A percentile compares a stretch with the other conserved stretches of the same genome.
These are phyloP conservation scores for Trypanosoma boissoni DNA, from an alignment of 208 protist genomes.

Conservation along the genomic window DNA sequence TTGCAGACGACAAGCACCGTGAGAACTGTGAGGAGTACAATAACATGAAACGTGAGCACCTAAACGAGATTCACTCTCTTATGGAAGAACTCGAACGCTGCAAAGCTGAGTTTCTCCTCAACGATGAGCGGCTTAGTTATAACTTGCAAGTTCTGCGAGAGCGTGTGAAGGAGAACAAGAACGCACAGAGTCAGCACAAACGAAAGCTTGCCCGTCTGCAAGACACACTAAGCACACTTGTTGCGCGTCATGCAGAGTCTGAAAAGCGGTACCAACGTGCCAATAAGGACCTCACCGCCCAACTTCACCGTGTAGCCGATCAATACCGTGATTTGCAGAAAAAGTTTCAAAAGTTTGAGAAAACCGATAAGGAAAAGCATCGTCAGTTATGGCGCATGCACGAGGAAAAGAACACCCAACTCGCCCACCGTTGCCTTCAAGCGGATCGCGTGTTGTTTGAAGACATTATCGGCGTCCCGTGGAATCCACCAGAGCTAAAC, in stretches of 20 bases:
- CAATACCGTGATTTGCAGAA: constrained; percentile 96
- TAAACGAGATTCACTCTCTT: constrained; percentile 89
- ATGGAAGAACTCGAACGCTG: constrained; percentile 94
- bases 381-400: constrained; percentile 94
- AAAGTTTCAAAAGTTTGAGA: constrained; percentile 94
- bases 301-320: constrained; percentile 90
- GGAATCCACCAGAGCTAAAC: constrained; percentile 77
- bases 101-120: constrained; percentile 94
- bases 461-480: constrained; percentile 90
- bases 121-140: constrained; percentile 95
- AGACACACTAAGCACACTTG: constrained; percentile 87
- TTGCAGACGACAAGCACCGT: constrained; percentile 78
- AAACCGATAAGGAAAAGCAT: constrained; percentile 92
- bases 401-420: constrained; percentile 86
- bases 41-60: constrained; percentile 63
- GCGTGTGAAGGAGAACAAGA: constrained; percentile 94
- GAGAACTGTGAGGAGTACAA: constrained; percentile 84
- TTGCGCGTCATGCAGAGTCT: constrained; percentile 88
- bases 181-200: constrained; percentile 92
- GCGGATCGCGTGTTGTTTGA: constrained; percentile 96
- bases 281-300: constrained; percentile 94
- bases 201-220: constrained; percentile 85
- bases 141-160: constrained; percentile 95
- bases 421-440: constrained; percentile 86
- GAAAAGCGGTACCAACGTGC: constrained; percentile 88